Evolutionary conservation across 306 rosid genomes (phyloP).

Genomic region (Trifolium subterraneum): DNA sequence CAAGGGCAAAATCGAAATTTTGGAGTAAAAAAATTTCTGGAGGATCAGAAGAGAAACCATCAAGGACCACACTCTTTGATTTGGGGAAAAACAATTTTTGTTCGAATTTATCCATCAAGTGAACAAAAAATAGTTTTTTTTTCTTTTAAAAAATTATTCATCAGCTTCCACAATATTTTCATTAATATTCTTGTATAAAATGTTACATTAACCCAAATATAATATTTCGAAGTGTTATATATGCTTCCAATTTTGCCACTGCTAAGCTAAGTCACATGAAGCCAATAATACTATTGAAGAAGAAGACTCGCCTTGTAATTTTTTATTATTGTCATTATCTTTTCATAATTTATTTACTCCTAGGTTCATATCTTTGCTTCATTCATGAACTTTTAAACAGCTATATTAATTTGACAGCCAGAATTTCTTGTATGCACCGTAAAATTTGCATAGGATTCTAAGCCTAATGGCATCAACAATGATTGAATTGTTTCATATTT

Average conservation of each 20-base stretch:
- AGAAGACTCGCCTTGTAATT: not conserved
- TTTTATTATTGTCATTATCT: not conserved
- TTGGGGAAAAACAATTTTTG: too few species aligned
- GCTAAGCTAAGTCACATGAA: not conserved
- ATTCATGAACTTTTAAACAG: not conserved
- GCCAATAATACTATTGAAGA: not conserved
- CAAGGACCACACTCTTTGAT: too few species aligned
- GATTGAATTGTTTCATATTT: slow-evolving; percentile 2
- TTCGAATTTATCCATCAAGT: too few species aligned
- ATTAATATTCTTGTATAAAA: not conserved
- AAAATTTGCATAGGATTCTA: slow-evolving; percentile 27
- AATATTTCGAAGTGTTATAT: not conserved
- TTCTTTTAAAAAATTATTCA: too few species aligned
- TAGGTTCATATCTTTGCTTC: slow-evolving; percentile 5
- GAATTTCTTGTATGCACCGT: slow-evolving; percentile 1
- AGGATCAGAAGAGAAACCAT: too few species aligned
- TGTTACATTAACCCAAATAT: not conserved
- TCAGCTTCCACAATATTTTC: too few species aligned
- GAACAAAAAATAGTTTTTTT: too few species aligned
- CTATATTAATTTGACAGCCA: slow-evolving; percentile 3
- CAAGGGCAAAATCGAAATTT: too few species aligned
- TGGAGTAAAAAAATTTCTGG: too few species aligned
- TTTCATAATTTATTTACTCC: not conserved
- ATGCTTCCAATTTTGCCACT: slow-evolving; percentile 5
- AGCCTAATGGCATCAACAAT: slow-evolving; percentile 29